These are phyloP conservation scores for Pseudogymnoascus sp. DNA, from an alignment of 2,329 filamentous ascomycete species.

Conservation along the genomic window DNA sequence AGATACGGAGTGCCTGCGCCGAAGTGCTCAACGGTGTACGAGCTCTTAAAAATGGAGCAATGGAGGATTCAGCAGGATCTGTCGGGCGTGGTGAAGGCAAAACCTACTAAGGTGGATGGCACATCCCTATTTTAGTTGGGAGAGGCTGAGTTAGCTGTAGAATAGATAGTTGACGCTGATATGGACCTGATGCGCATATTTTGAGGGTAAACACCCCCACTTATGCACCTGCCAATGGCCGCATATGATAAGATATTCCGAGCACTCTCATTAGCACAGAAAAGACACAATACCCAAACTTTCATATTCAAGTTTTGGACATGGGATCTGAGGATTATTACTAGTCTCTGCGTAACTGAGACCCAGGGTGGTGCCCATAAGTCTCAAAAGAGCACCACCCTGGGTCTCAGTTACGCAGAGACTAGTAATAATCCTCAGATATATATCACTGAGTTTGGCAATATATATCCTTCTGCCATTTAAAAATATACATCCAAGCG, in stretches of 20 bases:
- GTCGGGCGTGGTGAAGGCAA: not conserved
- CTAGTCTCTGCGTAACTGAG: not conserved
- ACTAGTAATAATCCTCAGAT: not conserved
- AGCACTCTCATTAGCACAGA: not conserved
- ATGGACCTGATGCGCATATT: not conserved
- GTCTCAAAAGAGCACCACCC: too few species aligned
- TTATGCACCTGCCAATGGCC: not conserved
- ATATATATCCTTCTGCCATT: not conserved
- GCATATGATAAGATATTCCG: not conserved
- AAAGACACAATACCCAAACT: not conserved
- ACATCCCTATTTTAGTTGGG: not conserved
- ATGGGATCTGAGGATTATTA: not conserved
- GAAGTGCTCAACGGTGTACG: constrained; percentile 45
- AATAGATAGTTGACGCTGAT: not conserved
- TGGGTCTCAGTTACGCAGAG: not conserved
- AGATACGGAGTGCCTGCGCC: constrained; percentile 45
- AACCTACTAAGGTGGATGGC: not conserved
- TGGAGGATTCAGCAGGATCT: constrained; percentile 25
- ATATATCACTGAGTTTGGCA: not conserved
- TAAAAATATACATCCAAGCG: not conserved
- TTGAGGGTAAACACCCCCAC: not conserved
- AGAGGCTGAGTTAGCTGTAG: not conserved
- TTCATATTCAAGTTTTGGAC: not conserved
- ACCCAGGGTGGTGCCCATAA: too few species aligned
- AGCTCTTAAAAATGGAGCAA: constrained; percentile 44